Evolutionary conservation across 495 filamentous ascomycete species (phyloP).

Genomic region (Bathelium albidoporum): DNA sequence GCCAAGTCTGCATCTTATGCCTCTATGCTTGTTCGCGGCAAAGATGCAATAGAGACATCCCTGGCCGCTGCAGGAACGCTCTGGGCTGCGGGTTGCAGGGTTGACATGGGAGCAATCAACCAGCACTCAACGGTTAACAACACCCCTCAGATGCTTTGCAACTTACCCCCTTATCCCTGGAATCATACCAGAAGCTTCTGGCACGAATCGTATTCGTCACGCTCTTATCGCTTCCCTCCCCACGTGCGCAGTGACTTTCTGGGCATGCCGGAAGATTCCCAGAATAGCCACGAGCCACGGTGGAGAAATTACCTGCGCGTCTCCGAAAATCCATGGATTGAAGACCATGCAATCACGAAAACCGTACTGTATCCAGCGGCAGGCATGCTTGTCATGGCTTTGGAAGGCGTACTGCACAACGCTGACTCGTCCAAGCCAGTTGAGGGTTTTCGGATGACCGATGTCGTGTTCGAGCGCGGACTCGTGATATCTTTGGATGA

Average conservation of each 20-base stretch:
- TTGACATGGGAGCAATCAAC: background rate
- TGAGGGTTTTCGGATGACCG: no score
- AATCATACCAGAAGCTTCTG: background rate
- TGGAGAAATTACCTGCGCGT: slow-evolving; percentile 17
- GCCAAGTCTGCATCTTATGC: background rate
- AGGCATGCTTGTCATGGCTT: slow-evolving; percentile 33
- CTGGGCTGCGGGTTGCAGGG: background rate
- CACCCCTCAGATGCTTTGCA: background rate
- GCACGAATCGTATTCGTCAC: slow-evolving; percentile 28
- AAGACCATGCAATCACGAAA: slow-evolving; percentile 32
- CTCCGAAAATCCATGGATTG: slow-evolving; percentile 36
- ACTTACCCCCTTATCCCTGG: background rate
- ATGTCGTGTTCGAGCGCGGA: no score
- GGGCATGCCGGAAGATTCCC: slow-evolving; percentile 39
- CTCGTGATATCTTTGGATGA: no score
- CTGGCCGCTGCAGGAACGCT: background rate
- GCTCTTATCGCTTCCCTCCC: slow-evolving; percentile 37
- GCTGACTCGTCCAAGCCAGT: no score
- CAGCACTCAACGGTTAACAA: background rate
- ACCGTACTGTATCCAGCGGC: slow-evolving; percentile 34
- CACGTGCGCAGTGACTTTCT: slow-evolving; percentile 44
- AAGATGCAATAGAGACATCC: background rate
- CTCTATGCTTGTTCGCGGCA: background rate
- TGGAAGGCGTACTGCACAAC: slow-evolving; percentile 34
- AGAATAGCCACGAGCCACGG: slow-evolving; percentile 36